These are phyloP conservation scores for Quercus engelmannii DNA, from an alignment of 306 rosid genomes.

Conservation along the genomic window DNA sequence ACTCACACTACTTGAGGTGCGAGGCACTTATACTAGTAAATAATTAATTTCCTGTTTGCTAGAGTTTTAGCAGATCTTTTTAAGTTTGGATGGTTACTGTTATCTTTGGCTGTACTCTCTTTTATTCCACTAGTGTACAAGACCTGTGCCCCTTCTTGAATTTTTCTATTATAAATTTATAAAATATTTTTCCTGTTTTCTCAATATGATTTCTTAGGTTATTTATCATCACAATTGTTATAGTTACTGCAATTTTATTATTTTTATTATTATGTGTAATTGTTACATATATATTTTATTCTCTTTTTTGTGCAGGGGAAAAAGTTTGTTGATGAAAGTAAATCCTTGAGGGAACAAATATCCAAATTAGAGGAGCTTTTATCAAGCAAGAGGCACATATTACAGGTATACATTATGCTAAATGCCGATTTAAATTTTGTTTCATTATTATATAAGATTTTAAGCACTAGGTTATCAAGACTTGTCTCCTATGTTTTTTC, in stretches of 20 bases:
- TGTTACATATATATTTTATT: neutral
- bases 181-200: neutral
- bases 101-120: neutral
- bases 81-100: neutral
- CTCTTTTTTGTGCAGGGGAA: slow-evolving; percentile 59
- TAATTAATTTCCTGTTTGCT: neutral
- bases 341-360: slow-evolving; percentile 66
- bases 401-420: slow-evolving; percentile 50
- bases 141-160: neutral
- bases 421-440: neutral
- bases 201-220: neutral
- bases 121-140: neutral
- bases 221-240: neutral
- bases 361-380: slow-evolving; percentile 79
- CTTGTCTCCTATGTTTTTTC: neutral
- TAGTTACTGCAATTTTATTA: neutral
- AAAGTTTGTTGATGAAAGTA: slow-evolving; percentile 66
- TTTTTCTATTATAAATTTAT: neutral
- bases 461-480: neutral
- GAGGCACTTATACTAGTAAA: slow-evolving; percentile 7
- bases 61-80: neutral
- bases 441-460: neutral
- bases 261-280: neutral
- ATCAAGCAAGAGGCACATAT: slow-evolving; percentile 69
- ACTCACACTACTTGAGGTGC: slow-evolving; percentile 83